A percentile compares a stretch with the other conserved stretches of the same genome.
These are phyloP conservation scores for Exophiala alcalophila DNA, from an alignment of 2,329 filamentous ascomycete species.

Conservation along the genomic window DNA sequence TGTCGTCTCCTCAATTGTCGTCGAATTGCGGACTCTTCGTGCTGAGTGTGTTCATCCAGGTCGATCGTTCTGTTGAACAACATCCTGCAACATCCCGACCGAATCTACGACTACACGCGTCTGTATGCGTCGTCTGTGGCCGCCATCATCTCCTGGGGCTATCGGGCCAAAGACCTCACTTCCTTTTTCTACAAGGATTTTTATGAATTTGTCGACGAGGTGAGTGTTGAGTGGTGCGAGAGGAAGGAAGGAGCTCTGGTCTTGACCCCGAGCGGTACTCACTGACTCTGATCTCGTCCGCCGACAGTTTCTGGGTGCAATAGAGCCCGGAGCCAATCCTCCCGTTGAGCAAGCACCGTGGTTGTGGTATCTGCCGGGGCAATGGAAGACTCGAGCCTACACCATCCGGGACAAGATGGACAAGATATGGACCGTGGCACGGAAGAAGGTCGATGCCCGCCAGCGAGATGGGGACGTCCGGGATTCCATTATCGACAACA, in stretches of 20 bases:
- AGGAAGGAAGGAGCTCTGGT: no score
- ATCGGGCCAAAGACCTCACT: slow-evolving; percentile 15
- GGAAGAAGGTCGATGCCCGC: slow-evolving; percentile 11
- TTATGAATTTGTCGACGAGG: slow-evolving; percentile 19
- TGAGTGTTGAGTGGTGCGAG: no score
- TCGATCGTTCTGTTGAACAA: slow-evolving; percentile 17
- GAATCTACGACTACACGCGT: slow-evolving; percentile 13
- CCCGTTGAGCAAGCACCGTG: slow-evolving; percentile 14
- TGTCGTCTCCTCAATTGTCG: slow-evolving; percentile 1
- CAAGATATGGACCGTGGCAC: slow-evolving; percentile 9
- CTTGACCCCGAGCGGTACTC: not conserved
- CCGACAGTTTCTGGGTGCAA: slow-evolving; percentile 14
- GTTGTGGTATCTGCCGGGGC: slow-evolving; percentile 18
- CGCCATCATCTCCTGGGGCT: slow-evolving; percentile 9
- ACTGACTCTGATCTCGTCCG: not conserved
- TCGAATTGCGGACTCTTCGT: not conserved
- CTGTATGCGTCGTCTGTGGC: slow-evolving; percentile 18
- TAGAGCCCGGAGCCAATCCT: slow-evolving; percentile 20
- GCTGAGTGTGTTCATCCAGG: no score
- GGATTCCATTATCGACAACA: slow-evolving; percentile 16
- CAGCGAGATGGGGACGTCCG: slow-evolving; percentile 9
- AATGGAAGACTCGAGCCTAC: slow-evolving; percentile 15
- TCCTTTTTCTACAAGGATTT: slow-evolving; percentile 23
- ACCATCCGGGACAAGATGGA: slow-evolving; percentile 9
- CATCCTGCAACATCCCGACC: slow-evolving; percentile 11